These are phyloP conservation scores for Aspergillus ruber DNA, from an alignment of 2,329 filamentous ascomycete genomes.

Conservation along the genomic window DNA sequence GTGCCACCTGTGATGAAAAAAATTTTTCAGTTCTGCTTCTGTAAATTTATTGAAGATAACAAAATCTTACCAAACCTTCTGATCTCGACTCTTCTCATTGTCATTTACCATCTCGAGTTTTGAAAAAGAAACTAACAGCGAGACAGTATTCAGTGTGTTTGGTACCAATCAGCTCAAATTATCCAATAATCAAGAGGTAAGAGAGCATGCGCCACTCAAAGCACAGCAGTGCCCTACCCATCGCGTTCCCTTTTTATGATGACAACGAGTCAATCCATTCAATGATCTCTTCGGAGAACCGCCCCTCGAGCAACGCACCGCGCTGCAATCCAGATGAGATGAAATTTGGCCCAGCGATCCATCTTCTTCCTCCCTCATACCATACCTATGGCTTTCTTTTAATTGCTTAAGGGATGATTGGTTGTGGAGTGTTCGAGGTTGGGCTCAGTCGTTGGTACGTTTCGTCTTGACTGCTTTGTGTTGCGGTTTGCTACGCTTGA, in stretches of 20 bases:
- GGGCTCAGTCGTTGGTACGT: constrained; percentile 18
- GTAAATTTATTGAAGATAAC: constrained; percentile 53
- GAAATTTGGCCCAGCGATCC: constrained; percentile 14
- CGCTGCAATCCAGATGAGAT: too few relatives aligned
- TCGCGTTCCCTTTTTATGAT: constrained; percentile 41
- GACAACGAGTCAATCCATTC: constrained; percentile 60
- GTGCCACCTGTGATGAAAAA: constrained; percentile 41
- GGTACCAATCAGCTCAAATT: neutral
- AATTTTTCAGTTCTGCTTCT: constrained; percentile 58
- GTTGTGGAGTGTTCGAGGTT: constrained; percentile 36
- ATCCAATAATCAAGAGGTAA: constrained; percentile 12
- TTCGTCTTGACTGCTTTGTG: constrained; percentile 9
- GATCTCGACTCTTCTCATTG: constrained; percentile 22
- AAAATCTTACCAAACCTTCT: constrained; percentile 52
- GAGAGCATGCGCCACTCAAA: constrained; percentile 8
- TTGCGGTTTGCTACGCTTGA: constrained; percentile 22
- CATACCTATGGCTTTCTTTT: constrained; percentile 29
- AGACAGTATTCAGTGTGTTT: neutral
- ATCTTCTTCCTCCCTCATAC: constrained; percentile 37
- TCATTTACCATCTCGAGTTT: constrained; percentile 8
- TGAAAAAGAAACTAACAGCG: constrained; percentile 3
- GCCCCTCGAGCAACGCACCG: constrained; percentile 23
- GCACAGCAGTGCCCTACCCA: neutral
- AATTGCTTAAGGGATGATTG: constrained; percentile 31
- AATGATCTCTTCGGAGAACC: constrained; percentile 44